Percentiles rank a stretch among this genome's conserved stretches.
These are phyloP conservation scores for Hypomyces perniciosus DNA, from an alignment of 2,329 filamentous ascomycete species.

Conservation along the genomic window DNA sequence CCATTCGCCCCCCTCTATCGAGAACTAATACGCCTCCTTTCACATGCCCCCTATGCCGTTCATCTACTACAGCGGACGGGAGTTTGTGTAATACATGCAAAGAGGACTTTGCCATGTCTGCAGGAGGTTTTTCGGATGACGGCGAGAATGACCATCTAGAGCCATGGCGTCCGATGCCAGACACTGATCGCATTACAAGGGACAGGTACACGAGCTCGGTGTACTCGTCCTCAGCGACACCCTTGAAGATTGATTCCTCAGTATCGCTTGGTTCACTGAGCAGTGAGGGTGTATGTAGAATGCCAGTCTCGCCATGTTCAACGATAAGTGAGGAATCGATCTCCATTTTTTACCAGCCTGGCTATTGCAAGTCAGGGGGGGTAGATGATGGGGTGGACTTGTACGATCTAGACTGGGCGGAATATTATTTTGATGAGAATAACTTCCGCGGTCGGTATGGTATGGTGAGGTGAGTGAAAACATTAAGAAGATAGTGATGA, in stretches of 20 bases:
- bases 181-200: no score
- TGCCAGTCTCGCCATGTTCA: not conserved
- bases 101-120: not conserved
- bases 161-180: not conserved
- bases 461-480: not conserved
- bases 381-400: slow-evolving; percentile 7
- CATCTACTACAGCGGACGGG: not conserved
- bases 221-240: not conserved
- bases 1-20: not conserved
- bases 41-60: not conserved
- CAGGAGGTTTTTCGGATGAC: not conserved
- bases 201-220: not conserved
- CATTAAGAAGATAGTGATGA: not conserved
- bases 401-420: slow-evolving; percentile 25
- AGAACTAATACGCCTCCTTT: not conserved
- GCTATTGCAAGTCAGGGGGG: not conserved
- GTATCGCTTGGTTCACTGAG: not conserved
- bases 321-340: not conserved
- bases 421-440: slow-evolving; percentile 27
- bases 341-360: not conserved
- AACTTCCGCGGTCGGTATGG: not conserved
- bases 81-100: not conserved
- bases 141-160: not conserved
- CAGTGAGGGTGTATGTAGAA: not conserved
- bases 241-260: not conserved